Evolutionary conservation across 169 alveolate species (phyloP), one percentile per base, ranked within the genome.

Genomic region (Sarcocystis neurona): DNA sequence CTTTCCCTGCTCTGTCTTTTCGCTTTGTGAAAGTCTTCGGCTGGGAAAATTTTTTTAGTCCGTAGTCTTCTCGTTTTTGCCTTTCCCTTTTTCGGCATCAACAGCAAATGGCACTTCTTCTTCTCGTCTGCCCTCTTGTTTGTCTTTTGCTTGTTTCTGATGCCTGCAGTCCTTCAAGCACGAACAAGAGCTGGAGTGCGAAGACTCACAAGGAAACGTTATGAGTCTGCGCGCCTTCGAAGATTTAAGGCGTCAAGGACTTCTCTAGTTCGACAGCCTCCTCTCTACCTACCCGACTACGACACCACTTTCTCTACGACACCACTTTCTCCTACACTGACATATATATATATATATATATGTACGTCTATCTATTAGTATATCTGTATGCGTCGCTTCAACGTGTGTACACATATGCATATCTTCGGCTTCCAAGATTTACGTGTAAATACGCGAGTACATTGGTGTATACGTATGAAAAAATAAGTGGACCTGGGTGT

Each of bases 171-270:
- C 89, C 44, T 88, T 88, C 63, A 74, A 48, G 18, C 72, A 78
- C 30, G 89, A 80, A 43, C 70, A 91, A 10, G 86, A 48, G 89
- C 97, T 98, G 70, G 99, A 99, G 91, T 97, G 97, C 93, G 99
- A 99, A 89, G 99, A 99, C 95, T 93, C 97, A 6, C 96, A 97
- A 85, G 99, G 99, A 15, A 99, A 99, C 87, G 97, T 99, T 39
- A 93, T 97, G 95, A 97, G 94, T 74, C 96, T 96, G 87, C 97
- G 97, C 90, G 97, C 98, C 84, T 97, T 95, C 85, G 91, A 90
- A 32, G 93, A 90, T 41, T 88, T 90, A 39, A 6, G 88, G 5
- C 50, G 88, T 12, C 93, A 90, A 68, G 93, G 93, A 3, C 88
- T 90, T 18, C 32, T 90, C 37, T 90, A 15, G 32, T 4, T 2